Evolutionary conservation across 352 stramenopile species (phyloP).

Genomic region (Globisporangium spinosum): DNA sequence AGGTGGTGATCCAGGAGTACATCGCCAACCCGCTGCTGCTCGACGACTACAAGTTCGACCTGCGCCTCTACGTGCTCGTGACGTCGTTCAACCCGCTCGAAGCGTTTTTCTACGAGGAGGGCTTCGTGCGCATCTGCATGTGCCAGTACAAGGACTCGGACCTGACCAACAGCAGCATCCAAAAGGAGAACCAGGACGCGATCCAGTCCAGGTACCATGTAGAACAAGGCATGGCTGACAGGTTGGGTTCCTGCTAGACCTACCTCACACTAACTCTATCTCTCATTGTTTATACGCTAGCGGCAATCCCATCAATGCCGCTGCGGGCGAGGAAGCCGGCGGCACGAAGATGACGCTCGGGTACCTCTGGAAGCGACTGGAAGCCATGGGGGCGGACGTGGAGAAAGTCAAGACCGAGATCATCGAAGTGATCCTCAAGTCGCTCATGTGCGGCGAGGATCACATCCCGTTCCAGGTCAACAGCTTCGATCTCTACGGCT

Average conservation of each 20-base stretch:
- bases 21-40: slow-evolving; percentile 85
- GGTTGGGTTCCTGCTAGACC: neutral
- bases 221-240: neutral
- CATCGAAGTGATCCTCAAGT: slow-evolving; percentile 81
- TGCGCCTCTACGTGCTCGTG: slow-evolving; percentile 93
- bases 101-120: slow-evolving; percentile 92
- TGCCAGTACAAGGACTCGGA: slow-evolving; percentile 70
- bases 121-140: slow-evolving; percentile 90
- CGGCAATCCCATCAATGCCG: slow-evolving; percentile 41
- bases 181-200: slow-evolving; percentile 78
- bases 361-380: slow-evolving; percentile 72
- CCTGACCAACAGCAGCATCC: slow-evolving; percentile 91
- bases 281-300: neutral
- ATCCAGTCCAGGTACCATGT: slow-evolving; percentile 26
- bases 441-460: slow-evolving; percentile 85
- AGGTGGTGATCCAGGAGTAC: slow-evolving; percentile 90
- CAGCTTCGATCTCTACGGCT: slow-evolving; percentile 94
- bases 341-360: slow-evolving; percentile 82
- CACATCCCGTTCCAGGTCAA: slow-evolving; percentile 89
- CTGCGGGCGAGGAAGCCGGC: slow-evolving; percentile 40
- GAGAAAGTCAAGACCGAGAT: slow-evolving; percentile 65
- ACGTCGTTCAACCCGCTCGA: slow-evolving; percentile 92
- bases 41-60: slow-evolving; percentile 90
- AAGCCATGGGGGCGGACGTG: slow-evolving; percentile 64
- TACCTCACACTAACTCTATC: neutral